A percentile compares a stretch with the other conserved stretches of the same genome.
phyloP scores from a whole-genome alignment of 2,329 filamentous ascomycete genomes.

The Phyllosticta capitalensis region DNA sequence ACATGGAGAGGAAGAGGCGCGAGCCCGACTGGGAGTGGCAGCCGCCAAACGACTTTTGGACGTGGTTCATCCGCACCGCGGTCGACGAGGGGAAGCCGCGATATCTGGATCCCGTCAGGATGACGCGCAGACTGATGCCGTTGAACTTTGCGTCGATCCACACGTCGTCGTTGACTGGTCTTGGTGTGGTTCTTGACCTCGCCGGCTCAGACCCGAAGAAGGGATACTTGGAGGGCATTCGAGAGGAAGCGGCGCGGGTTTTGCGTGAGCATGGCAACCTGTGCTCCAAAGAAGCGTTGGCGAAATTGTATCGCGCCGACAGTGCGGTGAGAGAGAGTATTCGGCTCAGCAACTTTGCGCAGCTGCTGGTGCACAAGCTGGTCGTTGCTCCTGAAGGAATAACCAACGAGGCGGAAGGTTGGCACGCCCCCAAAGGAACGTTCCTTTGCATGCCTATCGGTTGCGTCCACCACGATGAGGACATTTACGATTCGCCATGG shows the following conservation, averaged over 20 bases:
- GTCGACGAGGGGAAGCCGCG: conserved; percentile 31
- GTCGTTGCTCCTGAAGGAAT: conserved; percentile 20
- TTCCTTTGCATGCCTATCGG: conserved; percentile 18
- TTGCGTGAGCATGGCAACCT: background rate
- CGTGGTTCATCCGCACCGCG: conserved; percentile 48
- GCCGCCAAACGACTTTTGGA: conserved; percentile 48
- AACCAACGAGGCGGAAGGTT: conserved; percentile 16
- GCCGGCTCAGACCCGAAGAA: conserved; percentile 16
- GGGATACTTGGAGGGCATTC: conserved; percentile 8
- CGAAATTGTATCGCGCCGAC: conserved; percentile 19
- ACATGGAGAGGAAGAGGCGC: conserved; percentile 34
- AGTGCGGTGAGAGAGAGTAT: conserved; percentile 23
- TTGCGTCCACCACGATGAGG: conserved; percentile 21
- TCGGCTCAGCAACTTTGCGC: conserved; percentile 18
- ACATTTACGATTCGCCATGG: conserved; percentile 19
- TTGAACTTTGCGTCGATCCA: conserved; percentile 52
- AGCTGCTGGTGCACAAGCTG: conserved; percentile 16
- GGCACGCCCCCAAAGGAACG: conserved; percentile 21
- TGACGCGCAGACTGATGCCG: conserved; percentile 45
- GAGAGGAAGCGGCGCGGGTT: background rate
- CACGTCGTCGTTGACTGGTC: conserved; percentile 46
- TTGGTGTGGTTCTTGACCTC: conserved; percentile 21
- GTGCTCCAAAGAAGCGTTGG: conserved; percentile 18
- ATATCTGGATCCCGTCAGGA: conserved; percentile 39
- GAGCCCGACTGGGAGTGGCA: conserved; percentile 33